Conservation (phyloP, 2,329 filamentous ascomycete species). For the Ophiostoma montium region DNA sequence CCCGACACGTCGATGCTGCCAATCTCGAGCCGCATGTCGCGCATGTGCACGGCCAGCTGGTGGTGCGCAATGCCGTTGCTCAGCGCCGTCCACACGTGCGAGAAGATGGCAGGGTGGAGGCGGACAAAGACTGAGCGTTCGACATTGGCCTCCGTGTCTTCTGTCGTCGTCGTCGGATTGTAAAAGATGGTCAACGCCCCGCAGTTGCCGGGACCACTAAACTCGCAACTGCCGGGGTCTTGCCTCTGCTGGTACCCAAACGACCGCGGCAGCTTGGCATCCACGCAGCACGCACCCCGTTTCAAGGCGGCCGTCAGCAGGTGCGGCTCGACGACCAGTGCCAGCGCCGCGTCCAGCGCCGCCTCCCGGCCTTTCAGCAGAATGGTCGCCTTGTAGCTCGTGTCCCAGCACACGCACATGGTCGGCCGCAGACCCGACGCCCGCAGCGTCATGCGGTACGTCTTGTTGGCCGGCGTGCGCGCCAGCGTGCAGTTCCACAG, state of each 20-base stretch:
- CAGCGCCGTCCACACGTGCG: conserved; percentile 52
- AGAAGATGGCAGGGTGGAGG: conserved; percentile 69
- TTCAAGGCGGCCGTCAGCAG: conserved; percentile 5
- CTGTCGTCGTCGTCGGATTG: background rate
- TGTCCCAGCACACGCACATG: conserved; percentile 63
- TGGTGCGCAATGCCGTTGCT: conserved; percentile 39
- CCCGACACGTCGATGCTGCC: conserved; percentile 43
- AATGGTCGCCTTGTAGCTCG: conserved; percentile 85
- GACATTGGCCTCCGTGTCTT: conserved; percentile 1
- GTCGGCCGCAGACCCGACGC: conserved; percentile 61
- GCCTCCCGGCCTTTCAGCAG: conserved; percentile 46
- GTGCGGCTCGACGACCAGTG: conserved; percentile 8
- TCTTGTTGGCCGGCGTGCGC: conserved; percentile 75
- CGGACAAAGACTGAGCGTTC: conserved; percentile 7
- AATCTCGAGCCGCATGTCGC: conserved; percentile 56
- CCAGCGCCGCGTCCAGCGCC: conserved; percentile 8
- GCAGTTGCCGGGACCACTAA: conserved; percentile 11
- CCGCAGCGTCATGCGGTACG: conserved; percentile 76
- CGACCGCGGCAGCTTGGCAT: conserved; percentile 11
- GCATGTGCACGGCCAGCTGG: conserved; percentile 47
- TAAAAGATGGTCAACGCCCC: conserved; percentile 10
- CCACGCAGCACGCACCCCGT: conserved; percentile 6
- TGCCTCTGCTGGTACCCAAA: conserved; percentile 13
- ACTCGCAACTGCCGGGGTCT: background rate
- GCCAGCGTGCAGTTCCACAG: conserved; percentile 88